These are phyloP conservation scores for Nicotiana tomentosiformis DNA, from an alignment of 257 asterid species.

Conservation along the genomic window DNA sequence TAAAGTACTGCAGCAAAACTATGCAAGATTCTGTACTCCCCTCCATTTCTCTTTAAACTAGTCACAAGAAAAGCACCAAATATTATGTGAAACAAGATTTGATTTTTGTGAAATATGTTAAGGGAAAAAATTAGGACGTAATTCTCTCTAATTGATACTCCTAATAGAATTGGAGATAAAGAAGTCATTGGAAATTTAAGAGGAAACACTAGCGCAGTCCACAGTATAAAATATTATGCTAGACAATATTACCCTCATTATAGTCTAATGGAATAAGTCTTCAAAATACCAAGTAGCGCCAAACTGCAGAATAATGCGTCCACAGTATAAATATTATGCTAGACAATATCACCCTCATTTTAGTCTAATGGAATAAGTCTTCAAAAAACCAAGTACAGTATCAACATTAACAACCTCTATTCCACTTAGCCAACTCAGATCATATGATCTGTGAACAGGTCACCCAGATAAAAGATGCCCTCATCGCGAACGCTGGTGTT, in stretches of 20 bases:
- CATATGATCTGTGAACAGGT: background rate
- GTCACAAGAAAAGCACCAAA: no score
- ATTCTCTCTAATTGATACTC: no score
- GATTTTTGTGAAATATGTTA: no score
- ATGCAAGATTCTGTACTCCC: no score
- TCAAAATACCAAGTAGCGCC: background rate
- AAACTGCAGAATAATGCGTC: background rate
- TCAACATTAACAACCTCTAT: background rate
- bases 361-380: background rate
- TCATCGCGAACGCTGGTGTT: background rate
- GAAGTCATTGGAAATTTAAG: background rate
- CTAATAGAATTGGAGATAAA: background rate
- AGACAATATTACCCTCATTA: background rate
- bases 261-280: background rate
- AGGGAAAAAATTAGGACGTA: no score
- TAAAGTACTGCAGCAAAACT: background rate
- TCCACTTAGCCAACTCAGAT: background rate
- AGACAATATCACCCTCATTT: background rate
- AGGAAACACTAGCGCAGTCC: background rate
- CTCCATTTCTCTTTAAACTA: no score
- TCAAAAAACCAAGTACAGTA: background rate
- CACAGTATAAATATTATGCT: background rate
- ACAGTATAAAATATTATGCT: background rate
- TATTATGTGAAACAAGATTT: no score
- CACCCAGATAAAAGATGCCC: background rate